Base-by-base conservation (phyloP, 2,329 filamentous ascomycete species). In the Microcyclosporella mali region DNA sequence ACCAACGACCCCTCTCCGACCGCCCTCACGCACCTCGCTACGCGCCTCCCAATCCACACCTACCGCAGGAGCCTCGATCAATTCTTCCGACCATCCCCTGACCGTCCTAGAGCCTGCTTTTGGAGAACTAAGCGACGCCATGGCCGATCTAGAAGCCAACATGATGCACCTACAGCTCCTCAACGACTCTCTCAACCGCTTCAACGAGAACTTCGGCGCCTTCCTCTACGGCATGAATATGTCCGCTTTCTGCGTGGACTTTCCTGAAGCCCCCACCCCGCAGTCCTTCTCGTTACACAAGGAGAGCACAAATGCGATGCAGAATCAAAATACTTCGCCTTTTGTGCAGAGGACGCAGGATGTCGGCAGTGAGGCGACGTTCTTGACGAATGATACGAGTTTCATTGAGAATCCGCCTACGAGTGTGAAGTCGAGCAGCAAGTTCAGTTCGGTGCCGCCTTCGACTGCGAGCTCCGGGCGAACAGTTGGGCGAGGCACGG, bases 221-320 rank as follows among this genome's bases (percentile, higher is more conserved):
- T 97, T 98, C 59, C 69, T 98, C 34, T 98, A 97, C 58, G 92
- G 92, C 2, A 66, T 98, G 63, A 97, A 97, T 62, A 95, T 98
- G 89, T 97, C 95, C 66, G 92, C 92, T 1, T 98, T 97, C 64
- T 97, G 90, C 64, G 89, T 97, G 25, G 92, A 98, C 65, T 98
- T 95, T 53, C 86, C 88, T 0, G 92, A 98, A 85, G 41, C 85
- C 1, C 89, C 89, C 0, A 79, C 94, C 51, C 62, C 81, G 7
- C 88, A 95, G 56, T 94, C 88, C 1, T 95, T 95, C 61, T 77
- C 79, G 15, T 78, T 75, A 56, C 72, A 79, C 43, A 72, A 74
- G 30, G 47, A 53, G 16, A 61, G 60, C 39, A 51, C 59, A 11
- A 33, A 39, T 40, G 30, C 48, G 37, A 25, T 25, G 21, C 21